Conservation (phyloP, 192 early-diverging fungal species). For the Chytriomyces confervae region DNA sequence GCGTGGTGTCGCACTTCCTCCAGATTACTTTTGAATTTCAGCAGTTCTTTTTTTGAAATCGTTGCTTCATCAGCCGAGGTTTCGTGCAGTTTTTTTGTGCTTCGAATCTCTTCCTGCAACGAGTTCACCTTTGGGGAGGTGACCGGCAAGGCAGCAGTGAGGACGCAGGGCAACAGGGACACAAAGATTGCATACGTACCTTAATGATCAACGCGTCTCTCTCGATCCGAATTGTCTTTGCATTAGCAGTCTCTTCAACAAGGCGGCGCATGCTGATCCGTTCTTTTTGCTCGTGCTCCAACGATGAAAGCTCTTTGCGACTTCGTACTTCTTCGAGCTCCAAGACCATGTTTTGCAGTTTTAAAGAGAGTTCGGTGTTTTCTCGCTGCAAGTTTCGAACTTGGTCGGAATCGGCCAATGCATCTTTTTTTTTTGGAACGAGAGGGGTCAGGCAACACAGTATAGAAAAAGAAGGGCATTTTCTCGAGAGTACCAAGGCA, state of each 20-base stretch:
- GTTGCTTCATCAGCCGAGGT: conserved; percentile 27
- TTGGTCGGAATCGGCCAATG: conserved; percentile 33
- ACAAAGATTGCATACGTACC: not conserved
- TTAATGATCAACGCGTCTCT: conserved; percentile 32
- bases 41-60: conserved; percentile 31
- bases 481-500: conserved; percentile 26
- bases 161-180: not conserved
- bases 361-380: conserved; percentile 23
- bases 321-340: conserved; percentile 39
- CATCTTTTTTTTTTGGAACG: not conserved
- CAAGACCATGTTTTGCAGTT: conserved; percentile 22
- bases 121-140: conserved; percentile 4
- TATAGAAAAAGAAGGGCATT: not conserved
- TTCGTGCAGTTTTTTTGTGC: conserved; percentile 27
- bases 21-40: conserved; percentile 36
- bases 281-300: conserved; percentile 39
- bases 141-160: not conserved
- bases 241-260: conserved; percentile 32
- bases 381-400: conserved; percentile 34
- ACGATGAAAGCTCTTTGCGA: conserved; percentile 24
- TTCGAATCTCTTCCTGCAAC: conserved; percentile 32
- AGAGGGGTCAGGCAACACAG: not conserved
- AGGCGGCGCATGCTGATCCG: conserved; percentile 17
- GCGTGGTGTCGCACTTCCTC: conserved; percentile 31
- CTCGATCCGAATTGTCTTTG: conserved; percentile 32